Percentiles rank a stretch among this genome's conserved stretches.
phyloP scores from a whole-genome alignment of 2,329 filamentous ascomycete genomes.

The Pseudocercospora fijiensis region DNA sequence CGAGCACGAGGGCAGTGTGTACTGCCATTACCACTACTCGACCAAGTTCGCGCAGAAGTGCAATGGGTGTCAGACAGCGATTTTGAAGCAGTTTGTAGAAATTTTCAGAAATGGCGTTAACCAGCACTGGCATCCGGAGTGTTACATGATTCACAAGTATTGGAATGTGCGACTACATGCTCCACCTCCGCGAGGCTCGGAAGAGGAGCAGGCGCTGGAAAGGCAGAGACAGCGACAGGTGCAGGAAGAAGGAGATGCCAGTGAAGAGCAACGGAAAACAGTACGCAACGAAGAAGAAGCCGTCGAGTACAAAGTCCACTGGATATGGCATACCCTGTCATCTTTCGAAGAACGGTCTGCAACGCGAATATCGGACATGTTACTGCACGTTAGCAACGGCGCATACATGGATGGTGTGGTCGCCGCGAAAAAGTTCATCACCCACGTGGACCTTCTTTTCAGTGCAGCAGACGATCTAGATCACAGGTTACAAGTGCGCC shows the following conservation, averaged over 20 bases:
- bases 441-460: constrained; percentile 92
- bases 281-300: constrained; percentile 85
- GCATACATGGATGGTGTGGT: constrained; percentile 93
- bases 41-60: constrained; percentile 95
- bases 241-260: constrained; percentile 54
- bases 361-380: constrained; percentile 98
- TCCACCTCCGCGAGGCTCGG: constrained; percentile 42
- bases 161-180: constrained; percentile 85
- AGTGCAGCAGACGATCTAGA: constrained; percentile 84
- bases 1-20: constrained; percentile 93
- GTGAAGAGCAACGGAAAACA: constrained; percentile 66
- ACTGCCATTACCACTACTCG: constrained; percentile 98
- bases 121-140: constrained; percentile 99
- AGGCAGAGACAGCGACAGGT: constrained; percentile 33
- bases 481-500: constrained; percentile 62
- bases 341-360: constrained; percentile 97
- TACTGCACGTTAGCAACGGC: constrained; percentile 96
- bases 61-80: constrained; percentile 94
- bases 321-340: constrained; percentile 96
- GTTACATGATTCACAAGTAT: constrained; percentile 99
- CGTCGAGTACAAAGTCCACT: constrained; percentile 97
- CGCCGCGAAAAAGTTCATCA: constrained; percentile 93
- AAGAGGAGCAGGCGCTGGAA: constrained; percentile 33
- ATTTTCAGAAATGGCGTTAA: constrained; percentile 98
- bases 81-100: constrained; percentile 98